These are phyloP conservation scores for Omphalea diandra DNA, from an alignment of 441 rosid species.

Conservation along the genomic window DNA sequence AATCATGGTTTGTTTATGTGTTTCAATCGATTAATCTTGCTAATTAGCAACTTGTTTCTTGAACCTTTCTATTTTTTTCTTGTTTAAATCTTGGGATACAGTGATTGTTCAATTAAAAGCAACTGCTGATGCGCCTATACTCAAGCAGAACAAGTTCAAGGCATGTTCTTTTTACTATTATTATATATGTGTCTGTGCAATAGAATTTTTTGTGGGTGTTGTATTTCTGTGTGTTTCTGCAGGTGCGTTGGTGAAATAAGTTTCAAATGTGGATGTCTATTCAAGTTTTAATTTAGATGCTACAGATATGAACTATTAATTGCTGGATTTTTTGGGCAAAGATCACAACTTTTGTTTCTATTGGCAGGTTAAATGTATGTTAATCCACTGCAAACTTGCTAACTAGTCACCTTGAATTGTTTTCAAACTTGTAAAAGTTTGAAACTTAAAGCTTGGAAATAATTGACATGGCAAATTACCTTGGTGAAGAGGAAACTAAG, in stretches of 20 bases:
- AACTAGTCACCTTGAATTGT: neutral
- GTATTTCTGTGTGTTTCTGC: neutral
- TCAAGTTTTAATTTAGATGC: neutral
- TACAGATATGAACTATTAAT: neutral
- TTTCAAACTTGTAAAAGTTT: neutral
- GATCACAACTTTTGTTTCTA: neutral
- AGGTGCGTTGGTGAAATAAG: conserved; percentile 4
- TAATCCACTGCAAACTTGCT: neutral
- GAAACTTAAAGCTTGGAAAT: neutral
- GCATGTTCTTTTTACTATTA: conserved; percentile 26
- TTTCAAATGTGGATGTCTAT: no score
- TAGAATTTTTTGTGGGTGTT: neutral
- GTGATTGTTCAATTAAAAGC: conserved; percentile 90
- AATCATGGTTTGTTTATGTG: no score
- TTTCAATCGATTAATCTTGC: neutral
- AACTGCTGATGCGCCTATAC: conserved; percentile 88
- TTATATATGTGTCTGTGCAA: neutral
- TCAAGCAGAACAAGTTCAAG: conserved; percentile 91
- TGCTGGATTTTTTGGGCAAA: neutral
- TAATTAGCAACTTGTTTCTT: no score
- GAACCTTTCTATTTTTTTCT: no score
- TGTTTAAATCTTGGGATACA: conserved; percentile 21
- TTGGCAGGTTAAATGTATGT: neutral
- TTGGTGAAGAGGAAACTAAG: neutral
- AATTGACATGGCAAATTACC: neutral